Conservation (phyloP, 2,329 filamentous ascomycete genomes). For the Xylariales sp. region DNA sequence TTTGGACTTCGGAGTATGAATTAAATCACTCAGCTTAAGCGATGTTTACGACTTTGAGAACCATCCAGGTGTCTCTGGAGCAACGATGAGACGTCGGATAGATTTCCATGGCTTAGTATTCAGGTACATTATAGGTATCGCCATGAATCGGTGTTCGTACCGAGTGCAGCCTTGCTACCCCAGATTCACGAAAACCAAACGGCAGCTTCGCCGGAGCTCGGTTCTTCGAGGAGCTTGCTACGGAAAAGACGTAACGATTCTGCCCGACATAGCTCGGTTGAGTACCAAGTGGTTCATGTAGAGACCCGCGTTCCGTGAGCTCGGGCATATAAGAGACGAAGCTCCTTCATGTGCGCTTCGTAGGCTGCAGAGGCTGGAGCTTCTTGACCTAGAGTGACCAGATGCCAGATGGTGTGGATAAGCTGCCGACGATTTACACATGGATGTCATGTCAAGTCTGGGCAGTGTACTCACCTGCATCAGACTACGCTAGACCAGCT, state of each 20-base stretch:
- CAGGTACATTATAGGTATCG: slow-evolving; percentile 8
- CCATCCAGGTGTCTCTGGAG: slow-evolving; percentile 3
- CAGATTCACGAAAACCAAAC: slow-evolving; percentile 10
- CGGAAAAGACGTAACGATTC: slow-evolving; percentile 5
- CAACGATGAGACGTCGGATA: slow-evolving; percentile 3
- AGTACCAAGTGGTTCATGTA: neutral
- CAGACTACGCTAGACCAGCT: too few species aligned
- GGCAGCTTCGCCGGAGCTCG: slow-evolving; percentile 7
- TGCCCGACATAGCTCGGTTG: slow-evolving; percentile 8
- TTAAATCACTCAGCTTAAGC: slow-evolving; percentile 10
- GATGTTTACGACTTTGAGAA: neutral
- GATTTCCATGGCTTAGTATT: neutral
- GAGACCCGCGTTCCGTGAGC: slow-evolving; percentile 3
- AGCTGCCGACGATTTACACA: neutral
- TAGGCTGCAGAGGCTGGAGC: neutral
- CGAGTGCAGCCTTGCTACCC: slow-evolving; percentile 8
- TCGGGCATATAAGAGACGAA: slow-evolving; percentile 5
- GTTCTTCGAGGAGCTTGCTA: slow-evolving; percentile 1
- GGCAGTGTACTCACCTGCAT: too few species aligned
- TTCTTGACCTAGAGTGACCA: neutral
- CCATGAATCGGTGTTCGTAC: slow-evolving; percentile 1
- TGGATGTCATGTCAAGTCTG: too few species aligned
- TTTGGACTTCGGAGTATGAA: slow-evolving; percentile 7
- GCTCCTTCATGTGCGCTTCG: neutral
- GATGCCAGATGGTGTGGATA: neutral